Evolutionary conservation across 2,329 filamentous ascomycete genomes (phyloP), one percentile per base, ranked within the genome.

Genomic region (Pseudogymnoascus sp.): DNA sequence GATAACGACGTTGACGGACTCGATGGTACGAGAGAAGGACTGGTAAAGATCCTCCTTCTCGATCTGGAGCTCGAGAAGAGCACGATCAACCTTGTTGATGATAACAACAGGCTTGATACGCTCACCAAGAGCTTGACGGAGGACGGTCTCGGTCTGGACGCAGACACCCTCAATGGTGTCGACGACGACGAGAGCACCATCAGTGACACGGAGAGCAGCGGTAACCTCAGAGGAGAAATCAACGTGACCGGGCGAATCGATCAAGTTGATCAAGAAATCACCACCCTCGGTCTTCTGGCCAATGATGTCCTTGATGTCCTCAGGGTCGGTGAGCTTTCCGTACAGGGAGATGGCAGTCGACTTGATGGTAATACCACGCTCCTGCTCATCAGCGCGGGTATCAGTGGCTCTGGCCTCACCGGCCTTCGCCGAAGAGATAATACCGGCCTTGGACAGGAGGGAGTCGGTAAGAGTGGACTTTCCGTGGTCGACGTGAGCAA

Each of bases 71-170:
- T 99, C 94, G 77, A 99, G 92, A 76, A 99, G 90, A 81, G 94
- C 92, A 82, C 94, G 93, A 78, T 99, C 94, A 79, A 99, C 94
- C 89, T 99, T 99, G 92, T 99, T 99, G 87, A 99, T 97, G 81
- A 97, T 89, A 77, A 97, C 86, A 75, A 99, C 93, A 74, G 94
- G 94, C 89, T 97, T 97, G 81, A 99, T 99, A 83, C 94, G 93
- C 88, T 99, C 94, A 86, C 91, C 90, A 72, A 99, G 91, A 79
- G 94, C 93, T 84, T 99, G 94, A 77, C 94, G 92, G 71, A 99
- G 86, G 74, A 99, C 94, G 75, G 94, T 99, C 89, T 99, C 94
- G 76, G 94, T 99, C 86, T 99, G 94, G 77, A 99, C 94, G 81
- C 94, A 99, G 73, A 99, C 95, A 92, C 94, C 94, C 81, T 97